Base-by-base conservation (phyloP, 805 yeast genomes). In the Spathaspora gorwiae region DNA sequence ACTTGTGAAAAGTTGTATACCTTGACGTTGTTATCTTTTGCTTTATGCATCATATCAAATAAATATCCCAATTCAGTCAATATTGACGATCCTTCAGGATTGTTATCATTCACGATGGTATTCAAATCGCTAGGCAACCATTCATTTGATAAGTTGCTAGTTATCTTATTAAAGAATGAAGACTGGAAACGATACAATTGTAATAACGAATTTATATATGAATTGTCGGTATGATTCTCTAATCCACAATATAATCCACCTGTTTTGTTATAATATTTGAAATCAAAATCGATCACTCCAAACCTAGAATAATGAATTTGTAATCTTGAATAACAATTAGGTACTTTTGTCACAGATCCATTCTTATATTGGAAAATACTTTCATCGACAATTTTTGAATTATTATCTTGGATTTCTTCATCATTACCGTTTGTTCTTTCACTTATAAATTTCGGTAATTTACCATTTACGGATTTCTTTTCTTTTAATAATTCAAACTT, bases 271-370 rank as follows among this genome's bases (percentile, higher is more conserved):
- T 85, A 92, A 55, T 82, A 84, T 44, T 79, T 83, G 60, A 94
- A 92, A 66, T 92, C 97, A 65, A 94, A 94, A 62, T 90, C 97
- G 54, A 85, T 89, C 29, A 94, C 90, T 26, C 99, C 99, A 63
- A 89, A 92, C 55, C 80, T 83, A 46, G 95, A 86, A 62, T 90
- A 92, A 36, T 84, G 77, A 44, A 92, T 87, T 48, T 84, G 86
- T 39, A 88, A 70, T 54, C 82, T 80, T 35, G 81, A 71, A 66
- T 84, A 92, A 32, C 90, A 86, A 43, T 83, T 83, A 1, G 97
- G 96, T 59, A 55, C 76, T 68, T 45, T 53, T 26, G 29, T 47
- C 34, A 36, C 47, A 45, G 30, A 48, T 38, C 39, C 45, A 45
- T 41, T 44, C 44, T 49, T 53, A 40, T 43, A 49, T 44, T 49